Percentiles rank a stretch among this genome's conserved stretches.
phyloP scores from a whole-genome alignment of 495 filamentous ascomycete genomes.

The Cudoniella acicularis region DNA sequence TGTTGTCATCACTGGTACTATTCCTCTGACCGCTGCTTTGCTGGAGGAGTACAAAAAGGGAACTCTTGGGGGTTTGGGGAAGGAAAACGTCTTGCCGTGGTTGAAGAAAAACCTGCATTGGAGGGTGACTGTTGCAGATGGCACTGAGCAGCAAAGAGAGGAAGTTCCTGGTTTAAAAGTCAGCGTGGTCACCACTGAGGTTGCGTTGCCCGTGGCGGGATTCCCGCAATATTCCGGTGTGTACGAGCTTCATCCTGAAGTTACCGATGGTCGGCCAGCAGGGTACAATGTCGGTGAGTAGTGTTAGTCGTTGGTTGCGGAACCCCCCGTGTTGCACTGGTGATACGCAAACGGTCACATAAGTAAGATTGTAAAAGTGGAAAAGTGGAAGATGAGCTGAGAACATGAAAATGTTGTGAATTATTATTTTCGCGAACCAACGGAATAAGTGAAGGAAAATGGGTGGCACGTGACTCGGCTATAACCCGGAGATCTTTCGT shows the following conservation, averaged over 20 bases:
- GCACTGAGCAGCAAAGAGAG: conserved; percentile 27
- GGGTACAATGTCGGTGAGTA: conserved; percentile 12
- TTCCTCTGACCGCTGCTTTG: conserved; percentile 39
- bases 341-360: too few species aligned
- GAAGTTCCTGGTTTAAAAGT: conserved; percentile 34
- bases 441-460: background rate
- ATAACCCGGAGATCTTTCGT: background rate
- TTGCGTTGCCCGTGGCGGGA: conserved; percentile 22
- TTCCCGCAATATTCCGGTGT: conserved; percentile 30
- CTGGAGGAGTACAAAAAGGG: conserved; percentile 33
- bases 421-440: background rate
- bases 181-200: conserved; percentile 34
- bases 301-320: too few species aligned
- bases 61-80: conserved; percentile 24
- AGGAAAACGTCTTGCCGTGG: conserved; percentile 34
- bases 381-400: background rate
- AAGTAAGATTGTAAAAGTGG: too few species aligned
- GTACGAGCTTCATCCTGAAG: conserved; percentile 33
- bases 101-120: conserved; percentile 32
- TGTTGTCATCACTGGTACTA: conserved; percentile 36
- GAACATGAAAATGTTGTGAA: background rate
- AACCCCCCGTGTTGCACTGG: too few species aligned
- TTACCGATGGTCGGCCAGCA: conserved; percentile 33
- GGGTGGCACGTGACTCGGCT: background rate
- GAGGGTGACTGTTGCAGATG: conserved; percentile 32